These are phyloP conservation scores for Aschersonia sp. DNA, from an alignment of 2,329 filamentous ascomycete genomes.

Conservation along the genomic window DNA sequence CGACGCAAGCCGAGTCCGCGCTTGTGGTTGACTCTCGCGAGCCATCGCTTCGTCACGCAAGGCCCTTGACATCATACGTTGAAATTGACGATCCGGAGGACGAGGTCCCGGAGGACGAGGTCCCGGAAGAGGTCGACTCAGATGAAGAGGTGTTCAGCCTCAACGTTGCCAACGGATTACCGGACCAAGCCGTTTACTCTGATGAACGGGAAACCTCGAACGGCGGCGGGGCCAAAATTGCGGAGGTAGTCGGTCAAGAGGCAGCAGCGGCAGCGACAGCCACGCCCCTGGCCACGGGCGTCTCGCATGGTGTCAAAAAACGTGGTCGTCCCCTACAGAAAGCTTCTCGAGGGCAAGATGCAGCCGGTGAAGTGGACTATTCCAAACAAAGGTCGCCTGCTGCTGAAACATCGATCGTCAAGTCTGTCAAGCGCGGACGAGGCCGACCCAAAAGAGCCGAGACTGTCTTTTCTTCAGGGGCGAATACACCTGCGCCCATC, in stretches of 20 bases:
- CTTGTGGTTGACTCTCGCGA: conserved; percentile 19
- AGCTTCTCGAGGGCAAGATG: neutral
- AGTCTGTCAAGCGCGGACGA: conserved; percentile 8
- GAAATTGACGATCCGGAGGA: conserved; percentile 28
- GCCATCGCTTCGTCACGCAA: conserved; percentile 36
- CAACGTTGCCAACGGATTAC: conserved; percentile 7
- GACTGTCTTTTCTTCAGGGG: neutral
- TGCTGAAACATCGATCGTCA: neutral
- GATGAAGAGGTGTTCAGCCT: neutral
- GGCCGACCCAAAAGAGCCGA: conserved; percentile 13
- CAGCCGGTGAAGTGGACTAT: neutral
- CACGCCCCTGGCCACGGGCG: neutral
- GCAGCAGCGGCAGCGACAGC: neutral
- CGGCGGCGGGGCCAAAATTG: neutral
- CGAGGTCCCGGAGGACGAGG: conserved; percentile 10
- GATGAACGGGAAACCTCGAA: neutral
- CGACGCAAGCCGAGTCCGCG: neutral
- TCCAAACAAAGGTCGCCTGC: neutral
- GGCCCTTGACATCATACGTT: conserved; percentile 34
- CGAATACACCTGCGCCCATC: neutral
- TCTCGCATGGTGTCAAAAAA: conserved; percentile 6
- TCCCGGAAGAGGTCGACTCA: conserved; percentile 2
- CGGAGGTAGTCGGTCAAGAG: neutral
- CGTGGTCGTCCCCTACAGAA: conserved; percentile 19
- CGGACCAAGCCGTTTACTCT: neutral